A percentile compares a stretch with the other conserved stretches of the same genome.
phyloP scores from a whole-genome alignment of 225 moss, liverwort and hornwort species.

The Marchantia paleacea region DNA sequence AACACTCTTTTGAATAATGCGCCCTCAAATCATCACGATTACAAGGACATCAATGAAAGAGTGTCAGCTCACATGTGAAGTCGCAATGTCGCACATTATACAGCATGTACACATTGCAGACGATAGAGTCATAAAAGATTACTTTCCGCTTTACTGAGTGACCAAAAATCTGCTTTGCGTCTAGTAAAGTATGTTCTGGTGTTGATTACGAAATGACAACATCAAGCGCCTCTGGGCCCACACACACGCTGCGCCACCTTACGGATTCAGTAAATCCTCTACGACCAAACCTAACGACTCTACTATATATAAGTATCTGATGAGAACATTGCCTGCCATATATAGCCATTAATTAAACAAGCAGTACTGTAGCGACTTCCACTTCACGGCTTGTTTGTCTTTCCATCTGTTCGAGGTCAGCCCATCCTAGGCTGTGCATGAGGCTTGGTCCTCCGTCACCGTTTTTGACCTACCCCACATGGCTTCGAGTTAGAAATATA shows the following conservation, averaged over 20 bases:
- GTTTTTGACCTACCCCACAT: neutral
- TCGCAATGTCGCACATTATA: neutral
- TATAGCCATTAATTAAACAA: neutral
- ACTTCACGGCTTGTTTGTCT: neutral
- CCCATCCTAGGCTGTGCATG: neutral
- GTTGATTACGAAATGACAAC: too few species aligned
- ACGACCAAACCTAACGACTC: constrained; percentile 10
- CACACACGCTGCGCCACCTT: neutral
- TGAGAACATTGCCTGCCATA: neutral
- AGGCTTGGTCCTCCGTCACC: neutral
- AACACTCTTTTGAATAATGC: too few species aligned
- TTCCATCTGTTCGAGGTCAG: neutral
- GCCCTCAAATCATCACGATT: too few species aligned
- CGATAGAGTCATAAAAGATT: neutral
- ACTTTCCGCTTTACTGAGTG: too few species aligned
- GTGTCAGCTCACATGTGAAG: neutral
- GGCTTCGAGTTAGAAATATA: neutral
- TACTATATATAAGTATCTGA: constrained; percentile 2
- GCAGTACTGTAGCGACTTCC: neutral
- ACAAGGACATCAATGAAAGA: too few species aligned
- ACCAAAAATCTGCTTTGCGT: too few species aligned
- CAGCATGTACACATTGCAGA: neutral
- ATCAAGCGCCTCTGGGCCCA: neutral
- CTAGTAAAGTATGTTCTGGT: too few species aligned
- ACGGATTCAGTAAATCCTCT: neutral